Percentiles rank a stretch among this genome's conserved stretches.
These are phyloP conservation scores for Acanthamoeba royreba DNA, from an alignment of 208 protist genomes.

Conservation along the genomic window DNA sequence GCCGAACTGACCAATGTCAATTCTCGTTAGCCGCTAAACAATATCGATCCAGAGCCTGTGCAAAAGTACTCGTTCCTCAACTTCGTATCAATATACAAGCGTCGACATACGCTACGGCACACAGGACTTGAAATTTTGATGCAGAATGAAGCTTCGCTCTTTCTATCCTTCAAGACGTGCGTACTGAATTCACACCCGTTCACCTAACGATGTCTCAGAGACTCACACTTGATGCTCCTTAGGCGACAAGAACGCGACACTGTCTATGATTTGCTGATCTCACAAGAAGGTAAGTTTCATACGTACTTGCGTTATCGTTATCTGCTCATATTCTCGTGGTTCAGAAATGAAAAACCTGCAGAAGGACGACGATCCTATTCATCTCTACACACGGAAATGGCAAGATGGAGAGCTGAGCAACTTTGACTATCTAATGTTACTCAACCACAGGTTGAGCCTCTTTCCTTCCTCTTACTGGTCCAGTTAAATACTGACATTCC, in stretches of 20 bases:
- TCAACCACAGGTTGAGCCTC: conserved; percentile 80
- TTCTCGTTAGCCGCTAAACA: conserved; percentile 81
- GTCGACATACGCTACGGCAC: conserved; percentile 71
- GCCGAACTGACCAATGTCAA: neutral
- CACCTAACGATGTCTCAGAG: neutral
- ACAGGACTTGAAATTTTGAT: conserved; percentile 73
- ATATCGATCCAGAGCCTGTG: conserved; percentile 69
- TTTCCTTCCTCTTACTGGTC: neutral
- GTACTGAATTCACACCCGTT: neutral
- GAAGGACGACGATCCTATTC: neutral
- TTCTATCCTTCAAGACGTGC: conserved; percentile 58
- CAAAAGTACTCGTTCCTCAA: conserved; percentile 64
- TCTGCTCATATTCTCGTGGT: neutral
- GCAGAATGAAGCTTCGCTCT: conserved; percentile 37
- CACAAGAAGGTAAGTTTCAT: neutral
- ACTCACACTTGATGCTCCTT: neutral
- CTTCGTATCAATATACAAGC: conserved; percentile 53
- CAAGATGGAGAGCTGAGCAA: conserved; percentile 83
- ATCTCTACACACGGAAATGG: neutral
- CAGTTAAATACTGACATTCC: neutral
- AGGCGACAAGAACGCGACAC: neutral
- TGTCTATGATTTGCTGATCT: conserved; percentile 10
- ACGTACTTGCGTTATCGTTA: neutral
- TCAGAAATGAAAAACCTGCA: conserved; percentile 42
- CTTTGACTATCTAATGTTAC: conserved; percentile 85